Evolutionary conservation across 352 stramenopile genomes (phyloP), one percentile per base, ranked within the genome.

Genomic region (Plasmopara halstedii): DNA sequence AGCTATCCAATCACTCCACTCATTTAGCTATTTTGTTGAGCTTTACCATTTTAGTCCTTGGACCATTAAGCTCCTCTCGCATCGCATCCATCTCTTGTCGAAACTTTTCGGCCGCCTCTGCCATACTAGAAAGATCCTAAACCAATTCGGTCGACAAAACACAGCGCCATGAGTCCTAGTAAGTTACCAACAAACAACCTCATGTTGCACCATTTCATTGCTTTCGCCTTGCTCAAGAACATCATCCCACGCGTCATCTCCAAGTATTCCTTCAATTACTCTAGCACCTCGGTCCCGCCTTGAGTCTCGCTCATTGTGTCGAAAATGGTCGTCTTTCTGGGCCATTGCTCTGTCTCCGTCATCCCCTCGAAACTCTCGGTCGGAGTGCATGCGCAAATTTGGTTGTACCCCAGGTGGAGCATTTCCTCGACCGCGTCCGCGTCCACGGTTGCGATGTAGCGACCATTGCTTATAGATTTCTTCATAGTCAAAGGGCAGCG

Each of bases 381-480:
- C 74, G 20, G 65, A 56, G 19, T 63, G 58, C 7, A 59, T 63
- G 17, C 58, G 59, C 14, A 55, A 50, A 14, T 46, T 55, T 19
- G 56, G 56, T 32, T 41, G 54, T 18, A 42, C 63, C 26, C 45
- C 64, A 33, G 43, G 13, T 9, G 56, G 52, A 21, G 42, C 46
- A 23, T 67, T 71, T 18, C 71, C 71, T n/a, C 80, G 72, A 9
- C 80, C 80, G 21, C 79, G 73, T 2, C 82, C 82, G 14, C 82
- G 76, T 2, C 78, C 80, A 10, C 78, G 80, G 44, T 88, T 91
- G 42, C 77, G 77, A 47, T 88, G 90, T 18, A 85, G 47, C 23
- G 75, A 70, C 80, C 79, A 91, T 55, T 91, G 79, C 48, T 94
- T 88, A 58, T 90, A 90, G 36, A 94, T 81, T 54, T 91, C 82